A percentile compares a stretch with the other conserved stretches of the same genome.
Conservation (phyloP, 176 grass and related monocot species). For the Ananas comosus region DNA sequence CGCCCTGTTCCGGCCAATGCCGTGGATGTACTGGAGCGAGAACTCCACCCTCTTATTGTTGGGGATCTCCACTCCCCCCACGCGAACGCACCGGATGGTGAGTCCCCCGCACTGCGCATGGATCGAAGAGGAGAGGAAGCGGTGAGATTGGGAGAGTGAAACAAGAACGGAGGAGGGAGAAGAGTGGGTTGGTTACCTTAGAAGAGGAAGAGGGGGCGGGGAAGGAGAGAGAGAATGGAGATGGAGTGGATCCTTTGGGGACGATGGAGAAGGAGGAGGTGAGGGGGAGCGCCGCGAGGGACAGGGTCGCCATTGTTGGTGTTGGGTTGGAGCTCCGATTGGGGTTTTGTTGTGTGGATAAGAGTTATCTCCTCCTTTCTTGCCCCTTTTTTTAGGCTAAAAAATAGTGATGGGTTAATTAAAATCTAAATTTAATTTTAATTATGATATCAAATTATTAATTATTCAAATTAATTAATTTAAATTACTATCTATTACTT, state of each 20-base stretch:
- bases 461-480: too few relatives aligned
- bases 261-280: constrained; percentile 39
- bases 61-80: constrained; percentile 89
- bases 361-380: too few relatives aligned
- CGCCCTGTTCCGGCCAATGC: constrained; percentile 58
- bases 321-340: not conserved
- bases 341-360: not conserved
- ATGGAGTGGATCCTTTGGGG: constrained; percentile 4
- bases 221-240: constrained; percentile 7
- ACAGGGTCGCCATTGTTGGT: constrained; percentile 52
- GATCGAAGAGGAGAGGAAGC: constrained; percentile 13
- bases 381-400: too few relatives aligned
- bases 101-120: constrained; percentile 31
- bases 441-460: too few relatives aligned
- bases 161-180: not conserved
- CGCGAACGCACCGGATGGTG: constrained; percentile 74
- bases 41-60: constrained; percentile 88
- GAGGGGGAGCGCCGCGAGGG: constrained; percentile 43
- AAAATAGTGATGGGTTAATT: too few relatives aligned
- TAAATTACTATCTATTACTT: too few relatives aligned
- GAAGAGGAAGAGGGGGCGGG: constrained; percentile 22
- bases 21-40: constrained; percentile 88
- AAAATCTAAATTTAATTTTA: too few relatives aligned
- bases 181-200: constrained; percentile 16
- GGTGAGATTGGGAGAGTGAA: not conserved